Evolutionary conservation across 768 basidiomycete genomes (phyloP).

Genomic region (Mycena galopus): DNA sequence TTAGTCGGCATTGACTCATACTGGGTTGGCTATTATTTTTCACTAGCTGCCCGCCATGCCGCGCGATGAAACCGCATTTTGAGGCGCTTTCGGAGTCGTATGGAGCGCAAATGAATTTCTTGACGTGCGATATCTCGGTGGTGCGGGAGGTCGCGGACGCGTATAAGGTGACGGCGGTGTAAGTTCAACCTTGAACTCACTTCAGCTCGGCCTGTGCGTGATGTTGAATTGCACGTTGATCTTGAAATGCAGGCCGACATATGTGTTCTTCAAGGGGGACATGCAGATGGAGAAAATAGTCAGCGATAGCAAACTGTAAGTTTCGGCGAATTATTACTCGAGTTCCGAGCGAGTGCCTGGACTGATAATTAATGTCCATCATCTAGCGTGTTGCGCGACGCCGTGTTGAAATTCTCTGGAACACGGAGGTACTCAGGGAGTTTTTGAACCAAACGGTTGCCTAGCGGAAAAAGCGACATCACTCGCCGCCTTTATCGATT

Average conservation of each 20-base stretch:
- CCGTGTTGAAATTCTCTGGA: constrained; percentile 7
- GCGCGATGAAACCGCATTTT: constrained; percentile 1
- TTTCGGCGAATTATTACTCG: too few relatives aligned
- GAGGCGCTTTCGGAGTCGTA: constrained; percentile 2
- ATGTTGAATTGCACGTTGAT: not conserved
- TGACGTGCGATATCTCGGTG: not conserved
- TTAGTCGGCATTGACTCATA: not conserved
- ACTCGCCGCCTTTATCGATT: too few relatives aligned
- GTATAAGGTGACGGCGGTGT: not conserved
- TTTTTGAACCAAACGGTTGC: too few relatives aligned
- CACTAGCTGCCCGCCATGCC: not conserved
- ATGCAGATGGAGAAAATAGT: not conserved
- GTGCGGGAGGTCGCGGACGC: not conserved
- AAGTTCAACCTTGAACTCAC: not conserved
- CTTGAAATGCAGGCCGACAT: not conserved
- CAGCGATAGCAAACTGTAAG: not conserved
- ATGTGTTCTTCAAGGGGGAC: constrained; percentile 3
- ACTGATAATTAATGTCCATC: too few relatives aligned
- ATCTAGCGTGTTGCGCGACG: not conserved
- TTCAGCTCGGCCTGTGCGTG: too few relatives aligned
- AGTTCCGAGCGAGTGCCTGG: not conserved
- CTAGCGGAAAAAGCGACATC: too few relatives aligned
- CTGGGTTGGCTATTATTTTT: not conserved
- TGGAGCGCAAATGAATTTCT: not conserved
- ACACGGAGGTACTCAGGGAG: not conserved